Base-by-base conservation (phyloP, 139 green algal genomes). In the Ulvella scutata region DNA sequence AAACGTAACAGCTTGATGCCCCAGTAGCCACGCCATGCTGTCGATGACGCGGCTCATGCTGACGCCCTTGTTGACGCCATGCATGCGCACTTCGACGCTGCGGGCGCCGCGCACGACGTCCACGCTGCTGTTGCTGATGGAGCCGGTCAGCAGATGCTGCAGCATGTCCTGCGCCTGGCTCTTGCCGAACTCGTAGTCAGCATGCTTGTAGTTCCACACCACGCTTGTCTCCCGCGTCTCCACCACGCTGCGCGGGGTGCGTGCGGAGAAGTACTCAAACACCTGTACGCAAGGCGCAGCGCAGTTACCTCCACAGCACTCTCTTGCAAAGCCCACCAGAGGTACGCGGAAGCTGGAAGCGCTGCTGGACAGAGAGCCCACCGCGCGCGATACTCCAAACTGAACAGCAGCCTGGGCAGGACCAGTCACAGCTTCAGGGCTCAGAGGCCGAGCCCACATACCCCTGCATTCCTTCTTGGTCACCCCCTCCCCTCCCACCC, bases 181-280 rank as follows among this genome's bases (percentile, higher is more conserved):
- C 88, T 86, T 80, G 1, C 90, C 91, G 84, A 96, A 97, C 85
- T 96, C 90, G n/a, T 92, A 80, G 72, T 97, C 90, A 79, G 92
- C 87, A 78, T 94, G 90, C 76, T 96, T 97, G 86, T 96, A 98
- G 85, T 97, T 98, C 95, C 95, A 99, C 39, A 99, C 94, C 38
- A 99, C 79, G 35, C 79, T 91, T 9, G 92, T 98, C 75, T 97
- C 95, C 3, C 95, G 81, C 29, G 83, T 79, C 79, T 98, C 91
- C 43, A 98, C 92, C 76, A 94, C 97, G 37, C 79, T 81, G 23
- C 94, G 83, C 4, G 94, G 94, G 26, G 94, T 99, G 76, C 95
- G 86, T 86, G 98, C 93, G 75, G 92, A 97, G 74, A 99, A 99
- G 84, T 96, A 96, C 73, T 98, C 94, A 72, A 98, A 96, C 35